phyloP scores from a whole-genome alignment of 2,329 filamentous ascomycete genomes.

The Pyricularia sp. region DNA sequence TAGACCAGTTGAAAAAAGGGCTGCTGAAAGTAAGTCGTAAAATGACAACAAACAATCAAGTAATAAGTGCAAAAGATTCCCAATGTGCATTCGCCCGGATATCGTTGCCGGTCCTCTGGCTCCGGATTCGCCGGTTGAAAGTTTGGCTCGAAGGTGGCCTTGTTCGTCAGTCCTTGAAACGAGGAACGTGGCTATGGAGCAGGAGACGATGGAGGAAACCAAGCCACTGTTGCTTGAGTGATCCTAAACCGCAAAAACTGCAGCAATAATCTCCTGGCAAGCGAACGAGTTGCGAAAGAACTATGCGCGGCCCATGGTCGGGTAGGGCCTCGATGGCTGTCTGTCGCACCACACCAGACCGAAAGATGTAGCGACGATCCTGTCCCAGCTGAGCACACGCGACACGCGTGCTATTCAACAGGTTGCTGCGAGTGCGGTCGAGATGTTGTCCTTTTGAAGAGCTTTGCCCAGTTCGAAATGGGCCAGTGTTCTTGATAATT shows the following conservation, averaged over 20 bases:
- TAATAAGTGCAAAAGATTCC: background rate
- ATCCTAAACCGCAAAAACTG: background rate
- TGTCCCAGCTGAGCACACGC: background rate
- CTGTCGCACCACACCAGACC: conserved; percentile 3
- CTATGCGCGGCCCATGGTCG: conserved; percentile 8
- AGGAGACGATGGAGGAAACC: background rate
- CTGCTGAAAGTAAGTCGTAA: background rate
- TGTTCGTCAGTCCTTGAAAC: background rate
- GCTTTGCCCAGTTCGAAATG: background rate
- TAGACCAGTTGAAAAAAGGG: background rate
- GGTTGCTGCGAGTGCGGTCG: background rate
- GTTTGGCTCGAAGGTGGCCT: background rate
- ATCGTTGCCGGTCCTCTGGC: background rate
- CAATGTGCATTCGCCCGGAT: background rate
- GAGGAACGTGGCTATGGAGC: background rate
- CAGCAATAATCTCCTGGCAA: background rate
- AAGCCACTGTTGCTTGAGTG: background rate
- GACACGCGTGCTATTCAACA: background rate
- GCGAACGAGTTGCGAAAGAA: conserved; percentile 8
- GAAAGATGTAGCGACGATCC: background rate
- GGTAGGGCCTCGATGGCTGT: background rate
- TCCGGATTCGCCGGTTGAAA: background rate
- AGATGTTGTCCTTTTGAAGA: background rate
- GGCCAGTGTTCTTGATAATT: background rate
- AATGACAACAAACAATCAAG: background rate